Percentiles rank a stretch among this genome's conserved stretches.
These are phyloP conservation scores for Pelargonium cotyledonis DNA, from an alignment of 441 rosid species.

Conservation along the genomic window DNA sequence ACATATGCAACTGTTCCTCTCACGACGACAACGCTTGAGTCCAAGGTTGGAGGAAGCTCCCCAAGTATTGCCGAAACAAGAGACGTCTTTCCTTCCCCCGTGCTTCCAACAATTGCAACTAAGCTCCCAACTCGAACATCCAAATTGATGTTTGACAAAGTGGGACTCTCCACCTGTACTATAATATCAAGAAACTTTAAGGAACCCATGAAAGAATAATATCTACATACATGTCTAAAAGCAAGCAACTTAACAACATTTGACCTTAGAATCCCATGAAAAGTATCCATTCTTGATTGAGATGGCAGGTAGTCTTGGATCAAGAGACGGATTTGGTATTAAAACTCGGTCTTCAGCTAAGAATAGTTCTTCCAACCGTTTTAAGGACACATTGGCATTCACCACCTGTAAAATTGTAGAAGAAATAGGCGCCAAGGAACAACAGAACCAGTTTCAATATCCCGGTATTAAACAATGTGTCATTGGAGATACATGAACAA, in stretches of 20 bases:
- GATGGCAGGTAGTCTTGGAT: constrained; percentile 66
- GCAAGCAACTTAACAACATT: constrained; percentile 16
- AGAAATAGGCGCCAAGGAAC: constrained; percentile 16
- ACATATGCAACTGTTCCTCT: constrained; percentile 91
- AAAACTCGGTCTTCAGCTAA: constrained; percentile 86
- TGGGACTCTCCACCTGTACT: constrained; percentile 67
- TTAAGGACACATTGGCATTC: constrained; percentile 87
- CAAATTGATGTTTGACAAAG: constrained; percentile 74
- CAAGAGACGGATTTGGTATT: constrained; percentile 85
- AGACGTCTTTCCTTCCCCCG: constrained; percentile 97
- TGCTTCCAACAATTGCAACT: constrained; percentile 89
- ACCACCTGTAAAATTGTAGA: constrained; percentile 49
- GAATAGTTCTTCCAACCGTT: constrained; percentile 89
- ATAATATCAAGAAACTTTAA: constrained; percentile 12
- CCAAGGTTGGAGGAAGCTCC: constrained; percentile 66
- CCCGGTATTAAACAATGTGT: too few species aligned
- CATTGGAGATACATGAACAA: not conserved
- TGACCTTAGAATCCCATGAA: constrained; percentile 96
- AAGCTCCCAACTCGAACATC: constrained; percentile 81
- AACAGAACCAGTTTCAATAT: constrained; percentile 13
- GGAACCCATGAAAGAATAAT: constrained; percentile 4
- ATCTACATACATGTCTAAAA: not conserved
- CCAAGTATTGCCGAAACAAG: constrained; percentile 94
- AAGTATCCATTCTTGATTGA: constrained; percentile 81
- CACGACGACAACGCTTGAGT: constrained; percentile 47